Conservation (phyloP, 2,329 filamentous ascomycete genomes). For the Nemania sp. region DNA sequence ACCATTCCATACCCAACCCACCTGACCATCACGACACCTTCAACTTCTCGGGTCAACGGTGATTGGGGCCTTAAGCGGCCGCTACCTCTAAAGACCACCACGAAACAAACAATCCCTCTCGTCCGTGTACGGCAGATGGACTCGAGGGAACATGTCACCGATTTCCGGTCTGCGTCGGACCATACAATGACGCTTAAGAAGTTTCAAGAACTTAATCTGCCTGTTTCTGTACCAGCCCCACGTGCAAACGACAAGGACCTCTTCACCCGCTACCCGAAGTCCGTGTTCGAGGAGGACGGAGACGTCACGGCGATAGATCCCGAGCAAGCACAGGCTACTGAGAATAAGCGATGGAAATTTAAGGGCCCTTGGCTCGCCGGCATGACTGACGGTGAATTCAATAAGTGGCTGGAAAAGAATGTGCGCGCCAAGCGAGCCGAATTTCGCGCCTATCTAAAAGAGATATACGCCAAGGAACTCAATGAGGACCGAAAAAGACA, state of each 20-base stretch:
- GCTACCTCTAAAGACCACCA: constrained; percentile 80
- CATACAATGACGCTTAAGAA: constrained; percentile 85
- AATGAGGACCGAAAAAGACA: constrained; percentile 54
- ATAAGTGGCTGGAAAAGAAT: constrained; percentile 64
- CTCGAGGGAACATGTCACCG: constrained; percentile 87
- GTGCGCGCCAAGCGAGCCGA: constrained; percentile 65
- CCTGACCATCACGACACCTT: constrained; percentile 83
- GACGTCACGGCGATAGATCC: constrained; percentile 63
- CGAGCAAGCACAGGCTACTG: constrained; percentile 51
- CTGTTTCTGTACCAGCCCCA: constrained; percentile 67
- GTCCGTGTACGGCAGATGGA: constrained; percentile 84
- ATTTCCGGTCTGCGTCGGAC: constrained; percentile 85
- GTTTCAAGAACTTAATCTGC: constrained; percentile 84
- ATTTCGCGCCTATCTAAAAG: constrained; percentile 67
- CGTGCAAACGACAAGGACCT: constrained; percentile 37
- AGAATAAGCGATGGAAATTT: constrained; percentile 73
- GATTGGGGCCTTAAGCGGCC: constrained; percentile 95
- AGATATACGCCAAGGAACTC: constrained; percentile 61
- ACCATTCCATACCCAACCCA: constrained; percentile 84
- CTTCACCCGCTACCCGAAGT: constrained; percentile 51
- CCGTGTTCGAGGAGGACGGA: constrained; percentile 70
- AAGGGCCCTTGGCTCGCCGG: constrained; percentile 74
- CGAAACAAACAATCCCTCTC: constrained; percentile 77
- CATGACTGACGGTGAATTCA: constrained; percentile 71
- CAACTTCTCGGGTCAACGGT: constrained; percentile 77